Evolutionary conservation across 495 filamentous ascomycete genomes (phyloP).

Genomic region (Penicillium lividum): DNA sequence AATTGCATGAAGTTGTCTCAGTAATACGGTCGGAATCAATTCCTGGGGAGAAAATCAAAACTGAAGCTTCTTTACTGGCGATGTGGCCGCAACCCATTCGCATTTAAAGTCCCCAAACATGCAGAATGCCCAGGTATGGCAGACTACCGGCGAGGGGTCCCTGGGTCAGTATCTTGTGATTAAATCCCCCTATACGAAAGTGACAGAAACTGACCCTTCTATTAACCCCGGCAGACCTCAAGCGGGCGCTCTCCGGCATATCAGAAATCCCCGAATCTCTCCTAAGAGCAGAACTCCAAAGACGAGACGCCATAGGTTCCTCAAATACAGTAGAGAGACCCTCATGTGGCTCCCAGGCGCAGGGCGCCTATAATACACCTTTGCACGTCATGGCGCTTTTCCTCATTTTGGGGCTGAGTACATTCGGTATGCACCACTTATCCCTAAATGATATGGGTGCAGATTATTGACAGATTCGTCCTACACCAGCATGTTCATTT

Average conservation of each 20-base stretch:
- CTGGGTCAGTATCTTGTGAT: constrained; percentile 13
- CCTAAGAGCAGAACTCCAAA: constrained; percentile 35
- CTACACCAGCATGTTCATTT: constrained; percentile 50
- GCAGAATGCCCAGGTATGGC: constrained; percentile 26
- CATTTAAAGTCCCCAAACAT: constrained; percentile 20
- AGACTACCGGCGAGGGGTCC: constrained; percentile 15
- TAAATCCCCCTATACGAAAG: neutral
- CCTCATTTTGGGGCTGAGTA: constrained; percentile 71
- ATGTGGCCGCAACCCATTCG: constrained; percentile 13
- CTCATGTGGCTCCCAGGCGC: constrained; percentile 61
- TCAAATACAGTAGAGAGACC: constrained; percentile 26
- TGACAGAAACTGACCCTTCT: neutral
- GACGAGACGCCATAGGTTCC: constrained; percentile 28
- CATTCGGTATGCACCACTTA: constrained; percentile 55
- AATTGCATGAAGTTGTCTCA: neutral
- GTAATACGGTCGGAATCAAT: neutral
- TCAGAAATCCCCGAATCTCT: constrained; percentile 33
- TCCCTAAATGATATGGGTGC: neutral
- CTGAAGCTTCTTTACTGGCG: constrained; percentile 8
- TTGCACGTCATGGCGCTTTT: constrained; percentile 77
- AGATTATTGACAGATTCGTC: constrained; percentile 10
- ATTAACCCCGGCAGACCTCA: constrained; percentile 20
- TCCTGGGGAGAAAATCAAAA: neutral
- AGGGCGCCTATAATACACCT: constrained; percentile 63
- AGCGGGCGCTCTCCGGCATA: constrained; percentile 23